Base-by-base conservation (phyloP, 2,329 filamentous ascomycete species). In the Phaeosphaeriaceae sp. region DNA sequence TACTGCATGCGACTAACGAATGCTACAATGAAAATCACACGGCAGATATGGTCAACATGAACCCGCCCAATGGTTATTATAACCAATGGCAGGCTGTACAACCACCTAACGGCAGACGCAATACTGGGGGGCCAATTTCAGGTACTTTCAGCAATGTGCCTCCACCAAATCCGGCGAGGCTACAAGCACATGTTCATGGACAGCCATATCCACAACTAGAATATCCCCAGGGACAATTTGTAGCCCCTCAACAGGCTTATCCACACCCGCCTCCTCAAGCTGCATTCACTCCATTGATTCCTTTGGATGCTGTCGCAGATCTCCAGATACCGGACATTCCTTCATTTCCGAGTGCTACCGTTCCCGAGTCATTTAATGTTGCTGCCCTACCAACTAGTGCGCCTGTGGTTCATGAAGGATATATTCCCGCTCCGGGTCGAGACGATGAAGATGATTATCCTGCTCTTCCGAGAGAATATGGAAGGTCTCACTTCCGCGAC, bases 371-470 rank as follows among this genome's bases (percentile, higher is more conserved):
- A 21, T 68, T 74, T 46, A 69, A 63, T 35, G 59, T 65, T 52
- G 64, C 46, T 23, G 24, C 62, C 1, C 74, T 71, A 51, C 56
- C 64, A 48, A 67, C 64, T 11, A 68, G 56, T 46, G 72, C 66
- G 23, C 76, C 74, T 11, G 65, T 77, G 10, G 70, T 79, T 24
- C 75, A 78, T 54, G 77, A 80, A 60, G 78, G 77, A 6, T 79
- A 76, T 51, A 77, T 79, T 50, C 77, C 77, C 40, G 74, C 72
- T 13, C 72, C 73, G 19, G 72, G 67, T 24, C 64, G 68, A 24
- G 71, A 76, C 46, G 68, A 78, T 13, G 77, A 78, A 52, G 70
- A 72, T 43, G 70, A 74, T 13, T 73, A 69, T 59, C 66, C 70
- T 24, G 58, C 58, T 19, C 50, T 69, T 49, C 61, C 71, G 48